Evolutionary conservation across 345 rosid species (phyloP).

Genomic region (Hibiscus mutabilis): DNA sequence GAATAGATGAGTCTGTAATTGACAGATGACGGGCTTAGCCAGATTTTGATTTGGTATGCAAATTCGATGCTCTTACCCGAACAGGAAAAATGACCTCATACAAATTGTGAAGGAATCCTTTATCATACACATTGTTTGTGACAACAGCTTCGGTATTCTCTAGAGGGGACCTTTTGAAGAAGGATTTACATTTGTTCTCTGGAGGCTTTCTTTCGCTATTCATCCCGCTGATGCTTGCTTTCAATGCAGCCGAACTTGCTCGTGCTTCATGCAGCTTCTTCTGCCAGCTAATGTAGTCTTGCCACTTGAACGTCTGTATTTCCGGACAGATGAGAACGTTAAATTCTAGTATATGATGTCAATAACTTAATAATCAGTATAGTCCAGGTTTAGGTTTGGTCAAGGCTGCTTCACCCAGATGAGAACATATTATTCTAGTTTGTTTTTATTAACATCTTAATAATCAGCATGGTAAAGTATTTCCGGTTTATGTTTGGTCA

Average conservation of each 20-base stretch:
- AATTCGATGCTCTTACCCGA: background rate
- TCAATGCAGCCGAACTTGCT: background rate
- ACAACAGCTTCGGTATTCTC: background rate
- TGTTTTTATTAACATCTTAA: background rate
- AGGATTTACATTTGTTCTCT: background rate
- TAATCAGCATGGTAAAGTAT: background rate
- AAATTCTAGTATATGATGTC: background rate
- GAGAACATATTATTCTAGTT: background rate
- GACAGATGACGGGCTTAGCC: background rate
- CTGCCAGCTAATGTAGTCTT: background rate
- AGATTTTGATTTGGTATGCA: background rate
- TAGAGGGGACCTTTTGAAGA: background rate
- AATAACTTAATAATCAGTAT: background rate
- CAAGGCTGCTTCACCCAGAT: background rate
- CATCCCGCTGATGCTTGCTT: background rate
- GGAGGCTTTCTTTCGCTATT: background rate
- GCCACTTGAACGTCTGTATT: background rate
- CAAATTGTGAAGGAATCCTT: background rate
- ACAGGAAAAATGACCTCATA: background rate
- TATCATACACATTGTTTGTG: background rate
- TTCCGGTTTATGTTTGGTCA: background rate
- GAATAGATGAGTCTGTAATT: background rate
- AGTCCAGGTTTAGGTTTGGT: background rate
- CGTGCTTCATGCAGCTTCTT: background rate
- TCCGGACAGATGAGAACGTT: background rate